phyloP scores from a whole-genome alignment of 768 basidiomycete species.

The Phlebiopsis flavidoalba region DNA sequence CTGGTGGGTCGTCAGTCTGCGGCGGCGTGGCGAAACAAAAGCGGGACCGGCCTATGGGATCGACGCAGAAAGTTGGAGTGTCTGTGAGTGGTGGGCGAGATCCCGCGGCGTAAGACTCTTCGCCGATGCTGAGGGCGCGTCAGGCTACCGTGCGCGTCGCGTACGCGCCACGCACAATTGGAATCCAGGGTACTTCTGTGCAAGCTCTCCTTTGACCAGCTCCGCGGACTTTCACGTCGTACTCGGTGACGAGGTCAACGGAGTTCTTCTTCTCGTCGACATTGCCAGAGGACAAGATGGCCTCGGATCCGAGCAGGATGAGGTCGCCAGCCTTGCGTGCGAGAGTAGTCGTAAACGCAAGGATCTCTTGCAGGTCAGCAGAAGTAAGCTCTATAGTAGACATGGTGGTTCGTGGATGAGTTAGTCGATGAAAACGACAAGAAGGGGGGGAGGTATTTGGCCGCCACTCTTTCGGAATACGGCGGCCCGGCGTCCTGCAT shows the following conservation, averaged over 20 bases:
- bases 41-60: conserved; percentile 72
- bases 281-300: conserved; percentile 51
- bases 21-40: not conserved
- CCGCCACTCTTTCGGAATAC: too few species aligned
- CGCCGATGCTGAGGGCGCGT: conserved; percentile 65
- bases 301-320: conserved; percentile 73
- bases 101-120: conserved; percentile 88
- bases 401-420: not conserved
- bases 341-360: conserved; percentile 64
- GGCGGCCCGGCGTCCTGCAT: too few species aligned
- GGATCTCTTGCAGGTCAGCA: conserved; percentile 51
- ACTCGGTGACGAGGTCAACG: conserved; percentile 93
- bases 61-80: conserved; percentile 92
- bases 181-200: conserved; percentile 63
- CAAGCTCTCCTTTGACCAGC: conserved; percentile 67
- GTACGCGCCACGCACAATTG: conserved; percentile 50
- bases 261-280: conserved; percentile 89
- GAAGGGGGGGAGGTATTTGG: too few species aligned
- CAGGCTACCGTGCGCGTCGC: not conserved
- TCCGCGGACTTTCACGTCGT: conserved; percentile 90
- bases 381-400: not conserved
- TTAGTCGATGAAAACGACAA: too few species aligned
- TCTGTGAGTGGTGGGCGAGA: conserved; percentile 66
- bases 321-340: conserved; percentile 71
- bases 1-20: conserved; percentile 29